Base-by-base conservation (phyloP, 106 monocot genomes). In the Iris macrosiphon region DNA sequence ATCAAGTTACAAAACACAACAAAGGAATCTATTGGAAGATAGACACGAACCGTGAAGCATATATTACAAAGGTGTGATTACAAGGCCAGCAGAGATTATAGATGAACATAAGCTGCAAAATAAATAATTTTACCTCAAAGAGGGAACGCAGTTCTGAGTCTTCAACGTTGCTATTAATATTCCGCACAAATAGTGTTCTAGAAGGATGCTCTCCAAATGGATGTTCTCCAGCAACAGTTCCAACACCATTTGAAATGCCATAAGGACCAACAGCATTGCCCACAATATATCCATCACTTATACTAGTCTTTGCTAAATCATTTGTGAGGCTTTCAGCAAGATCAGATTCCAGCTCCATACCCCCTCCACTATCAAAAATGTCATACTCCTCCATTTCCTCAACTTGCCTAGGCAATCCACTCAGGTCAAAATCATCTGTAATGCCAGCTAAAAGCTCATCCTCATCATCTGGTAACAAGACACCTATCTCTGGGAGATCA, bases 161-260 rank as follows among this genome's bases (percentile, higher is more conserved):
- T 63, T 92, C 92, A 65, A 92, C 85, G 55, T 79, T 92, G 66
- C 92, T 92, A 61, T 82, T 86, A 20, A 92, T 86, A 61, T 86
- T 92, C 41, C 92, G 56, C 5, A 92, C 92, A 63, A 92, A 92
- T 34, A 92, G 68, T 43, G 92, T 92, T 57, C 92, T 92, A 17
- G 92, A 92, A 49, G 92, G 92, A 77, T 92, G 92, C 56, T 92
- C 92, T 24, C 92, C 92, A 58, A 67, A 82, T 23, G 92, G 92
- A 70, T 92, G 92, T 57, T 92, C 92, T 12, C 92, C 92, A 55
- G 82, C 62, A 53, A 86, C 55, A 14, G 86, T 49, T 38, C 76
- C 79, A 53, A 62, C 72, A 59, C 86, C 79, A 54, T 86, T 86
- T 70, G 73, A 60, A 51, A 76, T 23, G 30, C 61, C 49, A 60